These are phyloP conservation scores for Geosmithia flava DNA, from an alignment of 2,329 filamentous ascomycete species.

Conservation along the genomic window DNA sequence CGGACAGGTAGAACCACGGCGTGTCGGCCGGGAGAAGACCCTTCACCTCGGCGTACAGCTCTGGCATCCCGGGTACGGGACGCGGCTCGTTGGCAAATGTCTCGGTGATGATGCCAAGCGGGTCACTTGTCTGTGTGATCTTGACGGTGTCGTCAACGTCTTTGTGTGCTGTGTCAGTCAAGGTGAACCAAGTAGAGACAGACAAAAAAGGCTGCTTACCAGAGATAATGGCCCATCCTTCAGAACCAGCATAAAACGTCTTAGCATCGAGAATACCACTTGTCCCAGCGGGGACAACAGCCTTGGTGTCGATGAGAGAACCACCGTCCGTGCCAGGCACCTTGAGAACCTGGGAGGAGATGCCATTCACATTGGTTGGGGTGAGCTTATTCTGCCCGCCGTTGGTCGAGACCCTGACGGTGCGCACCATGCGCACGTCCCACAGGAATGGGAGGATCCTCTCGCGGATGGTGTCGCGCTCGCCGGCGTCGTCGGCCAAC, in stretches of 20 bases:
- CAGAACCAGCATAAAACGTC: constrained; percentile 61
- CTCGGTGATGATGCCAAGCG: constrained; percentile 66
- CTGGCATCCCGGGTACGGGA: constrained; percentile 70
- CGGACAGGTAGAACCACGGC: constrained; percentile 86
- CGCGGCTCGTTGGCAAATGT: constrained; percentile 71
- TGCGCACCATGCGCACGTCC: constrained; percentile 57
- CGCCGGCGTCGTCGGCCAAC: constrained; percentile 45
- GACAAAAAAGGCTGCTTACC: constrained; percentile 24
- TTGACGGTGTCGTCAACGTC: constrained; percentile 97
- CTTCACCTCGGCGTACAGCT: constrained; percentile 61
- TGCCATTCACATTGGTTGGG: constrained; percentile 59
- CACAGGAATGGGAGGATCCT: constrained; percentile 70
- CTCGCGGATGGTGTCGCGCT: constrained; percentile 47
- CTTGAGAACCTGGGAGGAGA: constrained; percentile 50
- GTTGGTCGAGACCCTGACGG: constrained; percentile 50
- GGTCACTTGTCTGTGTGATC: constrained; percentile 68
- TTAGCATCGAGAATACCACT: constrained; percentile 48
- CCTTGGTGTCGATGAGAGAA: constrained; percentile 29
- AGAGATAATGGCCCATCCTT: constrained; percentile 77
- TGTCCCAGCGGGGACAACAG: constrained; percentile 35
- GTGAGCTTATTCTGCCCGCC: constrained; percentile 42
- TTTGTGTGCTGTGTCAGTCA: constrained; percentile 11
- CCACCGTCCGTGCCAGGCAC: constrained; percentile 36
- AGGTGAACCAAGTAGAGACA: neutral
- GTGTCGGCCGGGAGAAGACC: constrained; percentile 40